Evolutionary conservation across 2,329 filamentous ascomycete genomes (phyloP).

Genomic region (Arachnopeziza araneosa): DNA sequence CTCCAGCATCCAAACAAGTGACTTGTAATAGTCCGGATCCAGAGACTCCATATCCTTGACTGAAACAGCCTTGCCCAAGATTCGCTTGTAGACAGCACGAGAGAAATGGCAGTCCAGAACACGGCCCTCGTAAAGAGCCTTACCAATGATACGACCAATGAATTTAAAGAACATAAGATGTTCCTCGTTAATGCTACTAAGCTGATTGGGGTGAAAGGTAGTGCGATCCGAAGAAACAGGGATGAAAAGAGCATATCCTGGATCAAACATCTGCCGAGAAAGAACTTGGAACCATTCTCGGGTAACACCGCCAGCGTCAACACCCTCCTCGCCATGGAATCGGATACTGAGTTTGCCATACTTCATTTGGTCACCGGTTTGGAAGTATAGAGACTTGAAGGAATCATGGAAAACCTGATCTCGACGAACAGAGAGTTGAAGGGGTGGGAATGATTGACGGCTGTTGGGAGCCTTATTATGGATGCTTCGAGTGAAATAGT

Average conservation of each 20-base stretch:
- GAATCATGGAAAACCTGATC: slow-evolving; percentile 98
- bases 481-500: slow-evolving; percentile 93
- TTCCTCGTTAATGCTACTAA: slow-evolving; percentile 90
- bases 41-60: slow-evolving; percentile 99
- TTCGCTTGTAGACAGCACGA: slow-evolving; percentile 95
- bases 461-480: slow-evolving; percentile 68
- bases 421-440: slow-evolving; percentile 85
- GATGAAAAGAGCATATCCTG: slow-evolving; percentile 93
- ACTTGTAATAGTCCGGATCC: slow-evolving; percentile 98
- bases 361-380: slow-evolving; percentile 94
- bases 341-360: slow-evolving; percentile 97
- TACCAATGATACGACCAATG: slow-evolving; percentile 96
- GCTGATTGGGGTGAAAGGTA: slow-evolving; percentile 95
- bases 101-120: slow-evolving; percentile 98
- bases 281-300: slow-evolving; percentile 99
- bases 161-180: slow-evolving; percentile 99
- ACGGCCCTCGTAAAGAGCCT: slow-evolving; percentile 92
- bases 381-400: slow-evolving; percentile 97
- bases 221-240: slow-evolving; percentile 96
- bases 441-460: slow-evolving; percentile 62
- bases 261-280: slow-evolving; percentile 96
- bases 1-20: slow-evolving; percentile 94
- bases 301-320: slow-evolving; percentile 95
- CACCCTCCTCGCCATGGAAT: slow-evolving; percentile 95
- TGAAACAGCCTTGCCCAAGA: slow-evolving; percentile 88